Base-by-base conservation (phyloP, 495 filamentous ascomycete species). In the Opeltia flavorubescens region DNA sequence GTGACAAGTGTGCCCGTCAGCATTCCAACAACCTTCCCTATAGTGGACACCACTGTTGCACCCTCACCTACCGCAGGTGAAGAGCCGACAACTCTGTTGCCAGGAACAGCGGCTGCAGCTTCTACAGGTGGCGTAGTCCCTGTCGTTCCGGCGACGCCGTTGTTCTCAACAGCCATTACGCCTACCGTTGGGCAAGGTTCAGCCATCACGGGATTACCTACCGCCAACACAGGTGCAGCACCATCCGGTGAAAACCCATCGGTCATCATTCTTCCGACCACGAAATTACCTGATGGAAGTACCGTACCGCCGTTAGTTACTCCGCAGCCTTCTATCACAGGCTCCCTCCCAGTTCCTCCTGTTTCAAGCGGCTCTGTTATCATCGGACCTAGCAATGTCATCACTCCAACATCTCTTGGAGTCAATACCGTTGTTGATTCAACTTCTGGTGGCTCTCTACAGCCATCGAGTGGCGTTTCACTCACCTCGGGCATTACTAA, bases 341-440 rank as follows among this genome's bases (percentile, higher is more conserved):
- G 38, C 21, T 12, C 15, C 38, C 21, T 21, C 5, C 38, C 38
- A 9, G 18, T 13, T 12, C 21, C 21, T 41, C 38, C 38, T 25
- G 15, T 41, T 12, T 20, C 38, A 38, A 44, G 39, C 33, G 41
- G 50, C 43, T 12, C 44, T 5, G 57, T 58, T 1, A 34, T 60
- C 1, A 56, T 61, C 15, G 50, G 58, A 31, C 49, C 57, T 7
- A 50, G 60, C 21, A 62, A 65, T 13, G 62, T 49, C 12, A 69
- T 64, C n/a, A 60, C 61, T 36, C 65, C 66, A 7, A 56, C 43
- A 58, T 48, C 58, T 66, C 17, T 51, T 58, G 29, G 61, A 63
- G 28, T 70, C 61, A 61, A 55, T 66, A n/a, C 69, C 64, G 3
- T 66, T n/a, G n/a, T n/a, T n/a, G n/a, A n/a, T n/a, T n/a, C 4